phyloP scores from a whole-genome alignment of 192 early-diverging fungal genomes.

The Powellomyces hirtus region DNA sequence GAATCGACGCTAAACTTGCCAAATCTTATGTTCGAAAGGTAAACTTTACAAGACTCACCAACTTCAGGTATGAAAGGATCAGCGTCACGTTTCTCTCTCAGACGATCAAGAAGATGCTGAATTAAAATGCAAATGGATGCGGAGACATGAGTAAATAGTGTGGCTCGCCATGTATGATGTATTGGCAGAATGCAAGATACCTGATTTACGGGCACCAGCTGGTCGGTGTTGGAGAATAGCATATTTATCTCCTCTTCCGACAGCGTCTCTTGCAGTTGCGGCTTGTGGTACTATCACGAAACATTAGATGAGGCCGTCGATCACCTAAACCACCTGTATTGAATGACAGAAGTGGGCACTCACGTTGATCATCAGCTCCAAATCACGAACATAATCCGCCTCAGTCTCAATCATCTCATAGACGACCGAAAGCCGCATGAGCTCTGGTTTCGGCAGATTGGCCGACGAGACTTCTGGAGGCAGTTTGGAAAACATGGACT shows the following conservation, averaged over 20 bases:
- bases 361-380: constrained; percentile 53
- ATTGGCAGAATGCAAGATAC: constrained; percentile 8
- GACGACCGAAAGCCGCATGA: constrained; percentile 55
- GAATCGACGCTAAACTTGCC: no score
- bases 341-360: neutral
- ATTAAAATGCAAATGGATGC: neutral
- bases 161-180: neutral
- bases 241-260: constrained; percentile 40
- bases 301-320: neutral
- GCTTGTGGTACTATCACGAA: constrained; percentile 41
- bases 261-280: constrained; percentile 37
- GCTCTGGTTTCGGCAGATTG: constrained; percentile 44
- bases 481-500: constrained; percentile 48
- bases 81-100: constrained; percentile 36
- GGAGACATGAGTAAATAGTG: no score
- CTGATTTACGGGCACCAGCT: constrained; percentile 49
- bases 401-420: constrained; percentile 64
- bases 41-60: constrained; percentile 11
- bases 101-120: constrained; percentile 38
- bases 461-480: constrained; percentile 44
- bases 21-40: neutral
- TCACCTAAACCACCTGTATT: neutral
- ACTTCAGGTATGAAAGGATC: constrained; percentile 46
- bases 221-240: constrained; percentile 54
- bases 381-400: constrained; percentile 53